Evolutionary conservation across 1,139 yeast species (phyloP).

Genomic region (Groenewaldozyma sp.): DNA sequence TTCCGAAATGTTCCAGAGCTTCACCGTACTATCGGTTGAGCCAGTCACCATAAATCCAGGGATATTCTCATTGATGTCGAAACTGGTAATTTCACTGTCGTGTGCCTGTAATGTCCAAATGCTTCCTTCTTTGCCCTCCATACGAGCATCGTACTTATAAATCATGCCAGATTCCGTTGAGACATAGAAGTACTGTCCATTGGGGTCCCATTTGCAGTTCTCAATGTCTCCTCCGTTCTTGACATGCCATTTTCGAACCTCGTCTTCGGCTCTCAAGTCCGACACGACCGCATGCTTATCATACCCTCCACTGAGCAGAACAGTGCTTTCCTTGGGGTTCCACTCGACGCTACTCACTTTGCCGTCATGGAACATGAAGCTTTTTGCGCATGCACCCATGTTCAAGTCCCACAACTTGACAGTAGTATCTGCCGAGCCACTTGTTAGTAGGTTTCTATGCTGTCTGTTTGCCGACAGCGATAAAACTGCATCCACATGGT

Average conservation of each 20-base stretch:
- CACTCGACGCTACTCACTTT: conserved; percentile 84
- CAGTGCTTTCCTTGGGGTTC: conserved; percentile 70
- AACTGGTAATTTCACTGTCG: conserved; percentile 82
- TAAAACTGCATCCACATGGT: conserved; percentile 90
- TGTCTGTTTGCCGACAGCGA: conserved; percentile 74
- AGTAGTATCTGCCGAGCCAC: conserved; percentile 92
- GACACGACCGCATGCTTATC: conserved; percentile 71
- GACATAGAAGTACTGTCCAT: conserved; percentile 64
- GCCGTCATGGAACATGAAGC: conserved; percentile 49
- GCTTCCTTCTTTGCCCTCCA: conserved; percentile 42
- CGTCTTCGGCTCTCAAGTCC: conserved; percentile 77
- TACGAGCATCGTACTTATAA: conserved; percentile 79
- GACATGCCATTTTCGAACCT: conserved; percentile 55
- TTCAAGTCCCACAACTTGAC: conserved; percentile 92
- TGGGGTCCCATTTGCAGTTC: conserved; percentile 56
- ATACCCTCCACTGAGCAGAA: conserved; percentile 86
- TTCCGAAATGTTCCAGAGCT: conserved; percentile 63
- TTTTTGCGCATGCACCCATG: conserved; percentile 55
- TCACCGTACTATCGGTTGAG: conserved; percentile 79
- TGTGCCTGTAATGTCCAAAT: conserved; percentile 97
- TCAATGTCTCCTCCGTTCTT: conserved; percentile 78
- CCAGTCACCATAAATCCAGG: conserved; percentile 77
- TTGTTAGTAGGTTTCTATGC: conserved; percentile 80
- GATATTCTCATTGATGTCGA: conserved; percentile 57
- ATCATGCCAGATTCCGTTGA: conserved; percentile 92